Base-by-base conservation (phyloP, 257 asterid genomes). In the Salvia splendens region DNA sequence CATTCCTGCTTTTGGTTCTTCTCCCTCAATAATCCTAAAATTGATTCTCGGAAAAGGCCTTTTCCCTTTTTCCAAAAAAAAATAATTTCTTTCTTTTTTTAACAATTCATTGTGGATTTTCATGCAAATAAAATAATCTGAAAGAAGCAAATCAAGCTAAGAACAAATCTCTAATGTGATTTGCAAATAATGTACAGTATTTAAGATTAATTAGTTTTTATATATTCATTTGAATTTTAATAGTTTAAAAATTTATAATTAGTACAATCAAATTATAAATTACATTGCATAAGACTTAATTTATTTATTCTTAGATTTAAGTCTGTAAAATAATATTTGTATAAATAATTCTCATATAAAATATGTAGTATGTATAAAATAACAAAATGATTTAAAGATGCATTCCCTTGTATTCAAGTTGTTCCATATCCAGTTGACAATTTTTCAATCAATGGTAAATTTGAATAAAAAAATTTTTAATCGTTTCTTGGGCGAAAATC, bases 1-100 rank as follows among this genome's bases (percentile, higher is more conserved):
- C 89, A 83, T 85, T n/a, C 12, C 62, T 43, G 6, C 33, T 66
- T 24, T 24, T 42, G 24, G 8, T 43, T 76, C 47, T 64, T 50
- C 67, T 47, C 12, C 49, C 57, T 59, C 69, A 55, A 33, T 57
- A 46, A 30, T 40, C 62, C 52, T 5, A 7, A 35, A 51, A 38
- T 51, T 73, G 69, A 67, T 14, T 48, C 24, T 61, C 58, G 41
- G 30, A 40, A 35, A 24, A 42, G 24, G 33, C 24, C 43, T 63
- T 8, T 43, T 2, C 4, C 28, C 36, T 8, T 8, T 5, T 14
- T 11, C 30, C 30, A 24, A 24, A 24, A 24, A 24, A 24, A 24
- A 1, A 24, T 2, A 6, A 5, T 8, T 28, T 9, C 8, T 40
- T 40, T 12, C 11, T 40, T 40, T 53, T 24, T 41, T 41, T 33